Percentiles rank a stretch among this genome's conserved stretches.
Conservation (phyloP, 495 filamentous ascomycete genomes). For the Penicillium coprophilum region DNA sequence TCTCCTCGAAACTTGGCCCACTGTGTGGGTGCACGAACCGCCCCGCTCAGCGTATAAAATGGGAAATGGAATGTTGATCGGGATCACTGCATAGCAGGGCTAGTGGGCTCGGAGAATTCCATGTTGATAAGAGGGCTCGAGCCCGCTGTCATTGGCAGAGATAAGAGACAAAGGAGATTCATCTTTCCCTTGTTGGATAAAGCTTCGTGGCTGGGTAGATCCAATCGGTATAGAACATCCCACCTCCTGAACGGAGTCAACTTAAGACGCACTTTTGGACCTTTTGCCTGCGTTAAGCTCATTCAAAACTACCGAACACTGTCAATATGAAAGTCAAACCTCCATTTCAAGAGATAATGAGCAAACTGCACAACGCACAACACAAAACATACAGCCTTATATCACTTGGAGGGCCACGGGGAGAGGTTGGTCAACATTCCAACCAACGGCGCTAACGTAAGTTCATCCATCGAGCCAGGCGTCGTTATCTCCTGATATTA, state of each 20-base stretch:
- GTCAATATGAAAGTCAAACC: not conserved
- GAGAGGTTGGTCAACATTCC: conserved; percentile 2
- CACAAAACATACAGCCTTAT: not conserved
- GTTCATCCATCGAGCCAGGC: not conserved
- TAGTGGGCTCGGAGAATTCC: not conserved
- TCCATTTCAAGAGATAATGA: not conserved
- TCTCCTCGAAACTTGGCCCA: not conserved
- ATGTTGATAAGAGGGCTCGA: not conserved
- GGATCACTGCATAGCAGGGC: conserved; percentile 5
- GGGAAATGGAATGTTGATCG: conserved; percentile 22
- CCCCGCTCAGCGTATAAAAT: not conserved
- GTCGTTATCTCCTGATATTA: not conserved
- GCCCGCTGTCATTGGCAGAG: conserved; percentile 5
- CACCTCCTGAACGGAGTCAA: not conserved
- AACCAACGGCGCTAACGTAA: not conserved
- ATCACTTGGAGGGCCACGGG: too few species aligned
- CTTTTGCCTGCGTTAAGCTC: not conserved
- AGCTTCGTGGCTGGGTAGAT: not conserved
- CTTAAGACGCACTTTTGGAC: not conserved
- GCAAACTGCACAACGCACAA: not conserved
- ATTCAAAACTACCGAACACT: not conserved
- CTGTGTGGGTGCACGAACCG: not conserved
- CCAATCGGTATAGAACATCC: not conserved
- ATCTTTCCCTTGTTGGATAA: not conserved
- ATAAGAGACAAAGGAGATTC: not conserved